Evolutionary conservation across 2,329 filamentous ascomycete species (phyloP).

Genomic region (Pestalotiopsis fici): DNA sequence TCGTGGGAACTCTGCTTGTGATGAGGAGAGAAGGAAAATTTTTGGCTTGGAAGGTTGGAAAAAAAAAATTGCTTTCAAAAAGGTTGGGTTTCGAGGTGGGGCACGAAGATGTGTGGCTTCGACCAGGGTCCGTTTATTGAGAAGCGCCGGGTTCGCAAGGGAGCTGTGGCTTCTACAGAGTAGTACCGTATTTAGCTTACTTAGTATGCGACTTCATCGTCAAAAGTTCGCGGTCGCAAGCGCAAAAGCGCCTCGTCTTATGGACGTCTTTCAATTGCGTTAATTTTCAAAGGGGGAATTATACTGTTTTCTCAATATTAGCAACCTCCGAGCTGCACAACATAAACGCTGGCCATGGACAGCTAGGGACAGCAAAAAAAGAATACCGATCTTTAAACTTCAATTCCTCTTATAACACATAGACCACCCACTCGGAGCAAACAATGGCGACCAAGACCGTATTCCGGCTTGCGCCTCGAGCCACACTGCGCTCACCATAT

Average conservation of each 20-base stretch:
- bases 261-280: neutral
- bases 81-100: neutral
- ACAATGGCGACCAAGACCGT: slow-evolving; percentile 6
- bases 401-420: neutral
- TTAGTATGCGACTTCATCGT: neutral
- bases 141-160: neutral
- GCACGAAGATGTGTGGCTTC: neutral
- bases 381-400: neutral
- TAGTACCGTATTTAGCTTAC: no score
- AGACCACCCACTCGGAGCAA: neutral
- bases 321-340: neutral
- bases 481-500: slow-evolving; percentile 11
- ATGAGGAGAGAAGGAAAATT: slow-evolving; percentile 1
- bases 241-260: neutral
- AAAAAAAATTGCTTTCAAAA: slow-evolving; percentile 1
- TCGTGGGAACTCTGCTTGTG: neutral
- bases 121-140: neutral
- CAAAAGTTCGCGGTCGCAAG: neutral
- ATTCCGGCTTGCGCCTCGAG: slow-evolving; percentile 3
- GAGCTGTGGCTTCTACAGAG: neutral
- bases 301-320: neutral
- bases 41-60: neutral
- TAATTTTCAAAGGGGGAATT: no score
- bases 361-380: neutral
- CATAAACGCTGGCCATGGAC: neutral